Base-by-base conservation (phyloP, 2,329 filamentous ascomycete genomes). In the Myriosclerotinia scirpicola region DNA sequence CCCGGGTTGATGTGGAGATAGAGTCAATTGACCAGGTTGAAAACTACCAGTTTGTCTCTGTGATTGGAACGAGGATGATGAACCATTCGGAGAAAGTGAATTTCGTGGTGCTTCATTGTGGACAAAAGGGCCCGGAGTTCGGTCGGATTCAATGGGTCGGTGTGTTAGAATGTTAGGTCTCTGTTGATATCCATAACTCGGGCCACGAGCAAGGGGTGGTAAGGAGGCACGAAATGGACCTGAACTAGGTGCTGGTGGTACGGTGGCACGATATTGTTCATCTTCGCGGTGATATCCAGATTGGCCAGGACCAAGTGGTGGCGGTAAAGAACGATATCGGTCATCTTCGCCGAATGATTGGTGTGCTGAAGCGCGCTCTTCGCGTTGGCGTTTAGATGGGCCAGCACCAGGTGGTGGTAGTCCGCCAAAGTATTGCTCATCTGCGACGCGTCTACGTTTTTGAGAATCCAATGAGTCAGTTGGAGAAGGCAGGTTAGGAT, bases 121-220 rank as follows among this genome's bases (percentile, higher is more conserved):
- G 7, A 9, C 22, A 7, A 22, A 30, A 22, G 42, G 5, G 2
- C 30, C 30, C 30, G n/a, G 38, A 48, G 20, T 11, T 68, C 34
- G 72, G 42, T 15, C 71, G 65, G 15, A 61, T 55, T n/a, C 64
- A 64, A 20, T 54, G 65, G 17, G 69, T 73, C 54, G 76, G 73
- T 5, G 74, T 76, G 5, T 75, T 72, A n/a, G 6, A 48, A 30
- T 15, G 14, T 48, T 60, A 15, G 48, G 42, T 48, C 30, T 30
- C 6, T n/a, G 56, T 48, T 48, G 56, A 60, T 48, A 36, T 60
- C 42, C 42, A 48, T 68, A 54, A n/a, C 71, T 68, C 48, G 75
- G 75, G 22, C 71, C 74, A n/a, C 76, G 75, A 38, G 76, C 71
- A 30, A 77, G 77, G n/a, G 77, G 77, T 30, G 77, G 77, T 20